Percentiles rank a stretch among this genome's conserved stretches.
Evolutionary conservation across 176 grass and related monocot species (phyloP).

Genomic region (Bromus sterilis): DNA sequence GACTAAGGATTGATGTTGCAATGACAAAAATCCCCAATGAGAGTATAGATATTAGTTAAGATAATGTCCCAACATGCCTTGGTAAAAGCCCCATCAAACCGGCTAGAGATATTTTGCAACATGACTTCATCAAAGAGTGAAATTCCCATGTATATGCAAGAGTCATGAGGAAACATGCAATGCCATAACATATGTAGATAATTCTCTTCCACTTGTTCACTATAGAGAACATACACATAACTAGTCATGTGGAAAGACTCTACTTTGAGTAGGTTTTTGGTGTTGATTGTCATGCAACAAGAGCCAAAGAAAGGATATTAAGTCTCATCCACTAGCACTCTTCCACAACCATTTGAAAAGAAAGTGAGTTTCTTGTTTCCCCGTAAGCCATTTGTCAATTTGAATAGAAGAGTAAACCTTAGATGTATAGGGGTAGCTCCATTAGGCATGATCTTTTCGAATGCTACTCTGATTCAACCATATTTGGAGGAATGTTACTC

Average conservation of each 20-base stretch:
- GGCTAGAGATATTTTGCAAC: too few relatives aligned
- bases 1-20: not conserved
- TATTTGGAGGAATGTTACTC: not conserved
- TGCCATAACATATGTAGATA: too few relatives aligned
- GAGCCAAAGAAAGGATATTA: not conserved
- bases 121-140: not conserved
- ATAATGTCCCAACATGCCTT: not conserved
- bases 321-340: not conserved
- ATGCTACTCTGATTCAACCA: too few relatives aligned
- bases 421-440: not conserved
- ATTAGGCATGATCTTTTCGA: not conserved
- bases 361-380: not conserved
- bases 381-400: not conserved
- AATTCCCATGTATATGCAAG: not conserved
- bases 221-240: not conserved
- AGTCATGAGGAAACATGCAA: not conserved
- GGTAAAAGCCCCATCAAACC: not conserved
- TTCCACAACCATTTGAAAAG: not conserved
- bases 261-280: not conserved
- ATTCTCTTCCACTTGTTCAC: not conserved
- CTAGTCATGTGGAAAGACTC: too few relatives aligned
- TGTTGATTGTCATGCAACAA: not conserved
- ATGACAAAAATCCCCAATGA: not conserved
- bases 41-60: not conserved
- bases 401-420: too few relatives aligned